Evolutionary conservation across 148 eudicot genomes (phyloP), one percentile per base, ranked within the genome.

Genomic region (Rhododendron ovatum): DNA sequence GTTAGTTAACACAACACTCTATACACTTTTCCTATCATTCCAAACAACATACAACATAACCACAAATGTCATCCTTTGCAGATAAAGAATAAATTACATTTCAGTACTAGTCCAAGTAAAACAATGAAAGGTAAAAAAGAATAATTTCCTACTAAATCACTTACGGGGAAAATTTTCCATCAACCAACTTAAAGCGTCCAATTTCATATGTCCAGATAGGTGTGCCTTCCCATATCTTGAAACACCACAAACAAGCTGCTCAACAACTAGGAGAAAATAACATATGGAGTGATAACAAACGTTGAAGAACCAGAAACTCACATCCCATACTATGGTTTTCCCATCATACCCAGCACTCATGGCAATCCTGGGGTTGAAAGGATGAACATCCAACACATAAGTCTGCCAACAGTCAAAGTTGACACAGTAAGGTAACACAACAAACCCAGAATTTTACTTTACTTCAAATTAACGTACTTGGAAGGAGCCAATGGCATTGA

Each of bases 321-420:
- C 99, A 91, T 96, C 98, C 99, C 99, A 96, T 30, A 96, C 86
- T 83, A 94, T 94, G 75, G 98, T 94, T 88, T 90, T 94, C 85
- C 99, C 99, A 88, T 96, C 99, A 86, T 96, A 96, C 59, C 99
- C 98, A 90, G 99, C 98, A 91, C 99, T 96, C 99, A 96, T 96
- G 83, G 99, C 99, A 86, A 96, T 95, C 84, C 99, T 93, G 82
- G 99, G 99, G 88, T 95, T 95, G 87, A 96, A 96, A 83, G 99
- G 99, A 90, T 96, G 99, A 88, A 96, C 99, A 87, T 96, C 99
- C 92, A 96, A 88, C 86, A 96, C 99, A 89, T 95, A 96, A 33
- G 99, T 95, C 99, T 96, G 95, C 85, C 80, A 88, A 67, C 84
- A 11, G 82, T 83, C n/a, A 80, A 81, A 45, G 78, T 75, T 51